A percentile compares a stretch with the other conserved stretches of the same genome.
These are phyloP conservation scores for Puccinia triticina DNA, from an alignment of 1,284 basidiomycete genomes.

Conservation along the genomic window DNA sequence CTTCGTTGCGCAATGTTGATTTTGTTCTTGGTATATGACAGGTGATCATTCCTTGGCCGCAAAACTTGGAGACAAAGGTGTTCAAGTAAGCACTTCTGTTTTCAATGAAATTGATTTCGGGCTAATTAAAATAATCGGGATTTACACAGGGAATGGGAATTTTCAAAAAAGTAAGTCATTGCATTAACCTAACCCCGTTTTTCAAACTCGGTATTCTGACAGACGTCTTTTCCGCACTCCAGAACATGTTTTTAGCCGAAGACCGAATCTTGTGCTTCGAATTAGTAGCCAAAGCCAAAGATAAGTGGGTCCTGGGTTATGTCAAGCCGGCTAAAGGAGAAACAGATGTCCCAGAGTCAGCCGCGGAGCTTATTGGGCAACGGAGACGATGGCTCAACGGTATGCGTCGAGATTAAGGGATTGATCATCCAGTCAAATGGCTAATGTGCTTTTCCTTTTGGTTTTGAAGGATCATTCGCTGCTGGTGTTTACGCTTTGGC, in stretches of 20 bases:
- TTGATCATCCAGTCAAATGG: not conserved
- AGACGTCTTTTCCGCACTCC: not conserved
- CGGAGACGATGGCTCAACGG: conserved; percentile 95
- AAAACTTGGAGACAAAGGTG: conserved; percentile 87
- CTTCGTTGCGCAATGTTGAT: not conserved
- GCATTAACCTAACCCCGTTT: conserved; percentile 5
- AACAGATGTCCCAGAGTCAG: conserved; percentile 85
- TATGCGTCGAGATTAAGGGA: conserved; percentile 62
- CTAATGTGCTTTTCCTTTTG: not conserved
- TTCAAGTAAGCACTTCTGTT: conserved; percentile 64
- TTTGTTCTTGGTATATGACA: not conserved
- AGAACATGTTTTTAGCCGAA: conserved; percentile 70
- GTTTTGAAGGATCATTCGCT: conserved; percentile 30
- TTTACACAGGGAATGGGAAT: conserved; percentile 79
- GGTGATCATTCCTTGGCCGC: conserved; percentile 69
- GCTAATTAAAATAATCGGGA: not conserved
- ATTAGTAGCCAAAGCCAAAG: conserved; percentile 79
- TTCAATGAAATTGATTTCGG: not conserved
- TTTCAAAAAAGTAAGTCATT: conserved; percentile 70
- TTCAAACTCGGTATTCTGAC: not conserved
- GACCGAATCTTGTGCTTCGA: conserved; percentile 90
- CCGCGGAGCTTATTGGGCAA: conserved; percentile 80
- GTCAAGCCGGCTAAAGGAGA: conserved; percentile 95
- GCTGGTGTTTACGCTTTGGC: conserved; percentile 66
- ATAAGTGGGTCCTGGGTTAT: conserved; percentile 86